Evolutionary conservation across 768 basidiomycete genomes (phyloP), one percentile per base, ranked within the genome.

Genomic region (Tulasnella sp.): DNA sequence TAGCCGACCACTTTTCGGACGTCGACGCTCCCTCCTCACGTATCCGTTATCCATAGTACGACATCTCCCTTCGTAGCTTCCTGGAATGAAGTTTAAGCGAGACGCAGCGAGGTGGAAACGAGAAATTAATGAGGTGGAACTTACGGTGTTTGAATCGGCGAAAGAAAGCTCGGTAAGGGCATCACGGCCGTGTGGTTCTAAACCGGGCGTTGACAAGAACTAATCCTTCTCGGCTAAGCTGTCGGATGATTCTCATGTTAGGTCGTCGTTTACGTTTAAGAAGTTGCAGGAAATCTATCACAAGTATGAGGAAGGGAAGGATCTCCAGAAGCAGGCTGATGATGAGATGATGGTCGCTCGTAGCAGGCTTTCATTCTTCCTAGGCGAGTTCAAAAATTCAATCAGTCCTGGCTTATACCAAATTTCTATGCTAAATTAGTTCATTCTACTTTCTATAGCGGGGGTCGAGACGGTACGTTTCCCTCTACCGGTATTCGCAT

Each of bases 1-100:
- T 76, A 54, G n/a, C 31, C 6, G 2, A 2, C 41, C 9, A 5
- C 24, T 20, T 41, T 22, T 28, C 14, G 11, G 2, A 3, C 18
- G 58, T 1, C 22, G 7, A 5, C n/a, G n/a, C n/a, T n/a, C n/a
- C n/a, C n/a, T n/a, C n/a, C n/a, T n/a, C n/a, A n/a, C n/a, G n/a
- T n/a, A n/a, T n/a, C n/a, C n/a, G n/a, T n/a, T 3, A 41, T 3
- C 9, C 3, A 28, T 31, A 78, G 77, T 78, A 20, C 7, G 24
- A 40, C 72, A 78, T 24, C 34, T 78, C 12, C 77, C 77, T 2
- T 24, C 7, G 3, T 78, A 60, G 77, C 41, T 78, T n/a, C 77
- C 77, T 0, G 77, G 77, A 5, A 58, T 58, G 37, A 31, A 40
- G 37, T 78, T 78, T 34, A 54, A 78, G 60, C 48, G 58, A 1